Evolutionary conservation across 768 basidiomycete genomes (phyloP).

Genomic region (Naganishia randhawae): DNA sequence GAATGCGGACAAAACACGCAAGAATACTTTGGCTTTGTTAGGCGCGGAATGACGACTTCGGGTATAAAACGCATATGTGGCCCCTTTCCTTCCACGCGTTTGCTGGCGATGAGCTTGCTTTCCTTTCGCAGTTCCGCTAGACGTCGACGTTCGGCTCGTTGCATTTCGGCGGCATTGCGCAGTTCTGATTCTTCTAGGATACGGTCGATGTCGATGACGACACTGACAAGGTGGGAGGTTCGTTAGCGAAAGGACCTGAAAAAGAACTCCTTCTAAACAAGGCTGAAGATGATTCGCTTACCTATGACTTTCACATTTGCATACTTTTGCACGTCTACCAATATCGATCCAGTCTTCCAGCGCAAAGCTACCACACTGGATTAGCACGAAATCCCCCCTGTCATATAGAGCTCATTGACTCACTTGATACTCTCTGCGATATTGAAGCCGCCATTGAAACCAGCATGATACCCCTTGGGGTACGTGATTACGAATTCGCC

Average conservation of each 20-base stretch:
- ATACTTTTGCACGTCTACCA: slow-evolving; percentile 65
- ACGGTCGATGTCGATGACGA: slow-evolving; percentile 87
- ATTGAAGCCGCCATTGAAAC: slow-evolving; percentile 93
- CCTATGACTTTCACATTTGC: slow-evolving; percentile 52
- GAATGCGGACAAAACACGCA: slow-evolving; percentile 47
- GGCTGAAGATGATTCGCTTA: slow-evolving; percentile 35
- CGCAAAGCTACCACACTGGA: slow-evolving; percentile 58
- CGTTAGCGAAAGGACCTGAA: slow-evolving; percentile 52
- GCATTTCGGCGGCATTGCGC: slow-evolving; percentile 38
- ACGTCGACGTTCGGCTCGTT: slow-evolving; percentile 29
- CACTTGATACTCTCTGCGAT: slow-evolving; percentile 90
- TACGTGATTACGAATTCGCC: slow-evolving; percentile 97
- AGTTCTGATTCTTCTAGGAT: slow-evolving; percentile 60
- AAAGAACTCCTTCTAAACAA: neutral
- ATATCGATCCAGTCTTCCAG: slow-evolving; percentile 89
- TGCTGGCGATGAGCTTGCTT: slow-evolving; percentile 37
- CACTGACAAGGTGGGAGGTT: slow-evolving; percentile 62
- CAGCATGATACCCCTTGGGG: slow-evolving; percentile 91
- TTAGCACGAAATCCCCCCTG: too few relatives aligned
- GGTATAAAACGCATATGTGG: neutral
- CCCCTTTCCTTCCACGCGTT: slow-evolving; percentile 52
- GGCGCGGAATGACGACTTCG: slow-evolving; percentile 8
- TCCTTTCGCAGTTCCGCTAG: slow-evolving; percentile 29
- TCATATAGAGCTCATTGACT: neutral
- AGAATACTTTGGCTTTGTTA: slow-evolving; percentile 31